phyloP scores from a whole-genome alignment of 768 basidiomycete genomes.

The Panus rudis region DNA sequence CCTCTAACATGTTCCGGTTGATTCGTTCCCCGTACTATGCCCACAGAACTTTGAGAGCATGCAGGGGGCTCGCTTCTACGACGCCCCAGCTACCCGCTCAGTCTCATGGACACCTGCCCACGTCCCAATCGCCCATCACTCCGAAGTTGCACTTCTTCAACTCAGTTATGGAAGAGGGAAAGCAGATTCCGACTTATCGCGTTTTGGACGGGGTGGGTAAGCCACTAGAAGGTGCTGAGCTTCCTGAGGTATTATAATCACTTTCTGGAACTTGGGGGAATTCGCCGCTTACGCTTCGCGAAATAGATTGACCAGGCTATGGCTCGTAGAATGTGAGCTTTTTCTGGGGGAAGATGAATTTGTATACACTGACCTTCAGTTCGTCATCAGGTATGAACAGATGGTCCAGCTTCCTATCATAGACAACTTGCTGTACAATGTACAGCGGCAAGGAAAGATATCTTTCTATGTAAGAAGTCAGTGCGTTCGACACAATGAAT shows the following conservation, averaged over 20 bases:
- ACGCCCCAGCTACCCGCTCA: constrained; percentile 14
- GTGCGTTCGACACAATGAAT: background rate
- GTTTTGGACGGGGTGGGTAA: constrained; percentile 77
- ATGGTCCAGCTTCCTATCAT: constrained; percentile 78
- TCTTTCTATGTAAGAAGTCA: constrained; percentile 68
- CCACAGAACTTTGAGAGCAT: background rate
- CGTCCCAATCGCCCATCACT: constrained; percentile 54
- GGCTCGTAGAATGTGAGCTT: constrained; percentile 52
- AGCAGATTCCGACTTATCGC: constrained; percentile 79
- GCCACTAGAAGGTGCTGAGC: constrained; percentile 61
- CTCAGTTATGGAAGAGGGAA: constrained; percentile 52
- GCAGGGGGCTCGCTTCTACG: constrained; percentile 4
- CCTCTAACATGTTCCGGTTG: constrained; percentile 17
- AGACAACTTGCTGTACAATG: constrained; percentile 85
- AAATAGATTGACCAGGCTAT: constrained; percentile 46
- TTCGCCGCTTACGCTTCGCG: too few relatives aligned
- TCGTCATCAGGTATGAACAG: constrained; percentile 55
- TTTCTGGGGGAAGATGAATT: too few relatives aligned
- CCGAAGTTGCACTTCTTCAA: constrained; percentile 75
- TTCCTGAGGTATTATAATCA: constrained; percentile 56
- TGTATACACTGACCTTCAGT: constrained; percentile 1
- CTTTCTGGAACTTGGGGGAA: background rate
- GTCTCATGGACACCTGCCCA: constrained; percentile 31
- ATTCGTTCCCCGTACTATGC: constrained; percentile 4
- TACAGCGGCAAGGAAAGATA: constrained; percentile 91